Base-by-base conservation (phyloP, 2,329 filamentous ascomycete species). In the Clarireedia sp. region DNA sequence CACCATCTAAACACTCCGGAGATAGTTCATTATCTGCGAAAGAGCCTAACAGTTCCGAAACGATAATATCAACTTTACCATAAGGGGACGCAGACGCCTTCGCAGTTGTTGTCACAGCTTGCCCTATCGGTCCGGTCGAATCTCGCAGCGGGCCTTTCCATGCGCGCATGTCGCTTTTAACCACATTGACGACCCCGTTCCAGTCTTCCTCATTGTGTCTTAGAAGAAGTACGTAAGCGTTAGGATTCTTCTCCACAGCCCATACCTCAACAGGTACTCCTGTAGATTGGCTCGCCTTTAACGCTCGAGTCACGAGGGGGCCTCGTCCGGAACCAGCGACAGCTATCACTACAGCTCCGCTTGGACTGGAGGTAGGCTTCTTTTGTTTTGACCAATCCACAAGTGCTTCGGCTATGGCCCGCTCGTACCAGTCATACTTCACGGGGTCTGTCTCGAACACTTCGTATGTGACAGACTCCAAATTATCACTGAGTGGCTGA, bases 401-500 rank as follows among this genome's bases (percentile, higher is more conserved):
- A 59, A 99, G 76, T 0, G 94, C 92, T 61, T 88, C 82, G 3
- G 82, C 81, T 55, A 95, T 86, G 14, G 94, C 94, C 46, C 80
- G 78, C 70, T 97, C 90, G 68, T 99, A 99, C 78, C 92, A 95
- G 61, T 90, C 85, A 69, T 99, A 99, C 72, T 99, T 99, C 72
- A 99, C 88, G 0, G 94, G 94, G 61, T 99, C 95, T 63, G 95
- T 95, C 70, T 99, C 94, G 66, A 99, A 99, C 2, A 97, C 92
- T 69, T 99, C 94, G 70, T 99, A 99, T 0, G 94, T 99, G 43
- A 95, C 88, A 47, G 90, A 96, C 70, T 99, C 95, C 14, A 99
- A 78, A 64, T 99, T 99, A 70, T 99, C 94, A 0, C 92, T 92
- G 14, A 99, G 78, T 0, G 94, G 94, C 69, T 99, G 95, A 41